Conservation (phyloP, 2,329 filamentous ascomycete genomes). For the Chaetomium globosum region DNA sequence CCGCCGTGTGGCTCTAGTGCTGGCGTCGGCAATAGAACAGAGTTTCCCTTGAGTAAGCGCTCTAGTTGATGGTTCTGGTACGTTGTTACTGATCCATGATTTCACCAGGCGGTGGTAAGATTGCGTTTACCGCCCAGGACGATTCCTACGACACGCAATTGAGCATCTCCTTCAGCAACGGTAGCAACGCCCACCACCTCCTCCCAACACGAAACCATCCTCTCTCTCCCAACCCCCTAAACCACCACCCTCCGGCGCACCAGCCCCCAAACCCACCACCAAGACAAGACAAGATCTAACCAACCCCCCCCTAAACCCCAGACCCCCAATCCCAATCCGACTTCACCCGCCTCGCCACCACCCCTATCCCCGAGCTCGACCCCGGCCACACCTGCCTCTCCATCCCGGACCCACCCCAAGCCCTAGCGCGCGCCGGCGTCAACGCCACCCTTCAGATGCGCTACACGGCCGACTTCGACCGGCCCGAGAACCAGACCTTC, state of each 20-base stretch:
- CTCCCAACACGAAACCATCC: not conserved
- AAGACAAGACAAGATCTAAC: conserved; percentile 10
- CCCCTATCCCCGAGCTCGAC: conserved; percentile 44
- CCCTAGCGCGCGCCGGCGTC: conserved; percentile 40
- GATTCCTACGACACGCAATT: conserved; percentile 59
- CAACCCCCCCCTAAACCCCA: conserved; percentile 27
- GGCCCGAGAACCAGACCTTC: conserved; percentile 49
- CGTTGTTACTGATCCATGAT: not conserved
- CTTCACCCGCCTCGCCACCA: conserved; percentile 45
- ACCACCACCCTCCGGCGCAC: not conserved
- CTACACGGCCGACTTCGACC: conserved; percentile 51
- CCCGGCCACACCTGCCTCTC: conserved; percentile 28
- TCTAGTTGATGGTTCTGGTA: not conserved
- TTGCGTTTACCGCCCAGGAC: conserved; percentile 60
- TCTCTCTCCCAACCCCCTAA: too few species aligned
- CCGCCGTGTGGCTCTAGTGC: conserved; percentile 59
- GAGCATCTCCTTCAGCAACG: conserved; percentile 54
- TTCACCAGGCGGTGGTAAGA: conserved; percentile 53
- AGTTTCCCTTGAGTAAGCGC: conserved; percentile 57
- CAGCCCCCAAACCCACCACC: not conserved
- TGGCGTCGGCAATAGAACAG: conserved; percentile 53
- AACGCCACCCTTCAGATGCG: conserved; percentile 55
- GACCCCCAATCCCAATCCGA: conserved; percentile 48
- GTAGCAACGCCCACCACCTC: conserved; percentile 40
- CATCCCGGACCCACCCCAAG: conserved; percentile 38